Evolutionary conservation across 129 eudicot species (phyloP).

Genomic region (Flaveria brownii): DNA sequence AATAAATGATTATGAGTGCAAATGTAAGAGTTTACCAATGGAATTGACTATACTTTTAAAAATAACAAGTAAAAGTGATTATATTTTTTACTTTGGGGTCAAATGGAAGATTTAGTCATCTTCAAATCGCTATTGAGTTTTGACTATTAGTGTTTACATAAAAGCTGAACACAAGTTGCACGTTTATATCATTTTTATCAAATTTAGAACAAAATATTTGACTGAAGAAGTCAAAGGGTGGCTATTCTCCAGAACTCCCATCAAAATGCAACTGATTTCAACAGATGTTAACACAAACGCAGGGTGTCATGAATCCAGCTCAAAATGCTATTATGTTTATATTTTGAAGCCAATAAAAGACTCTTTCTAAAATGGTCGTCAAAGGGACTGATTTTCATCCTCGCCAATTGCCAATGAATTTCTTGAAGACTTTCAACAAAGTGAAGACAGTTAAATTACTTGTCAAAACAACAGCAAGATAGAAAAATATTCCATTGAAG

Average conservation of each 20-base stretch:
- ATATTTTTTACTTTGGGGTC: slow-evolving; percentile 9
- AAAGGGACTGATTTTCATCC: not conserved
- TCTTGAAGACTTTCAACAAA: not conserved
- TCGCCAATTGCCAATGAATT: slow-evolving; percentile 3
- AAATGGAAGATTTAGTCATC: not conserved
- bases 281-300: too few species aligned
- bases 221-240: not conserved
- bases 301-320: not conserved
- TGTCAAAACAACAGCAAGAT: not conserved
- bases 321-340: not conserved
- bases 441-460: not conserved
- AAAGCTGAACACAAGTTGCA: not conserved
- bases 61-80: not conserved
- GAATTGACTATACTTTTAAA: not conserved
- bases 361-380: not conserved
- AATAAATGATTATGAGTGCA: not conserved
- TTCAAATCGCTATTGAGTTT: not conserved
- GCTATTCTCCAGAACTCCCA: too few species aligned
- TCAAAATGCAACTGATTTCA: too few species aligned
- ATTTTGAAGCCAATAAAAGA: not conserved
- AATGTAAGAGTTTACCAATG: not conserved
- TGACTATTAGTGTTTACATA: not conserved
- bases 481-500: not conserved
- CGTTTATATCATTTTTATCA: not conserved
- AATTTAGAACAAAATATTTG: not conserved